Base-by-base conservation (phyloP, 805 yeast genomes). In the Metschnikowia drakensbergensis region DNA sequence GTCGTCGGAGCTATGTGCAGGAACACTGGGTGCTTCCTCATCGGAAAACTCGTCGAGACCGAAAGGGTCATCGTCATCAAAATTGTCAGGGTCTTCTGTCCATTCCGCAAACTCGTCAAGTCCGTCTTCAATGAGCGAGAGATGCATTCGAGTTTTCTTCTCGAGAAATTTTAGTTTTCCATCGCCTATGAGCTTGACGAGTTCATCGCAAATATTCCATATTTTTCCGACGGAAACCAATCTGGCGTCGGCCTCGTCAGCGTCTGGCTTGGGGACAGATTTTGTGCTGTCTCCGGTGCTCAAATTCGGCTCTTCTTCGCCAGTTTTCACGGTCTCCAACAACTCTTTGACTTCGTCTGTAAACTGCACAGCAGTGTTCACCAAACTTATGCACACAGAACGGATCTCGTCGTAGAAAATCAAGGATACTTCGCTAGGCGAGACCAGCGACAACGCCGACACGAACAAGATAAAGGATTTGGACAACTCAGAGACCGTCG, bases 91-190 rank as follows among this genome's bases (percentile, higher is more conserved):
- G 52, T 83, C 75, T 49, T 80, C 80, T 2, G 83, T 59, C 88
- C 92, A 87, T 49, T 80, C 88, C 22, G 72, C 80, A 44, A 85
- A 74, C 57, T 88, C 95, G 7, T 74, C 78, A n/a, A 78, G 64
- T 0, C 83, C 85, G 63, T 86, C 92, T 17, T 72, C 76, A 5
- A 84, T 69, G 47, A 86, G 60, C 1, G 60, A 54, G 26, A 77
- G 66, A 8, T 76, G 71, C 45, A 69, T 68, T 48, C 67, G 70
- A 3, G 85, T 65, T 46, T 75, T 76, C 29, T 57, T 55, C 32
- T 76, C 77, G 45, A 86, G 64, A 1, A 82, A 58, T 2, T 82
- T 85, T 13, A 80, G 52, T 42, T 80, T 76, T 0, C 89, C 89
- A 25, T 62, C 65, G 22, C 68, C 66, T 4, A 79, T 57, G 17